Base-by-base conservation (phyloP, 176 grass and related monocot genomes). In the Paspalum vaginatum region DNA sequence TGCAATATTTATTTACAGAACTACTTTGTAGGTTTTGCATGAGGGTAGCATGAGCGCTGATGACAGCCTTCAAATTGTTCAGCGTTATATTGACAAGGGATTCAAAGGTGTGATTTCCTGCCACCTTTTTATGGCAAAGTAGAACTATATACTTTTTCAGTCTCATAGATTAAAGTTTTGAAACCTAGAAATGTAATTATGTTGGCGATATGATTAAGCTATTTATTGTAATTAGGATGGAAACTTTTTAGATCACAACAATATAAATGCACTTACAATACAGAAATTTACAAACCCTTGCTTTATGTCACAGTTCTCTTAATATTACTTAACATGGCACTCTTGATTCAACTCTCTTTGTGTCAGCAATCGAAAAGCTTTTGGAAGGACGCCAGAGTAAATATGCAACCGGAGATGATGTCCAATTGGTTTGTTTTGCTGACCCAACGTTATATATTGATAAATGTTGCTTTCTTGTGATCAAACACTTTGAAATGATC, bases 361-460 rank as follows among this genome's bases (percentile, higher is more conserved):
- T 46, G 60, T 85, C 90, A 93, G 92, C 92, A 7, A 86, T 89
- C 1, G 95, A 98, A 89, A 91, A 89, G 60, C 87, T 98, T 58
- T 64, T 98, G 52, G 83, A 89, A 62, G 92, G 80, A 72, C 63
- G 22, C 68, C 81, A 87, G 53, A 89, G 65, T 84, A 98, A 91
- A 93, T 98, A 93, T 68, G 90, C 88, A 70, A 89, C 88, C 42
- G 95, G 90, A 63, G 88, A 98, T 68, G 84, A 95, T 67, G 65
- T 91, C 72, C 86, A 89, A 88, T 65, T 98, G 92, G 95, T 98
- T 68, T 65, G 85, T 90, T 26, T 84, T 56, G 52, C 71, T 81
- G 80, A 38, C 13, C 38, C 27, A 76, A 52, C 5, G 41, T 85
- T 72, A 0, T 78, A 90, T 11, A 74, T 74, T 72, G 25, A 53